A percentile compares a stretch with the other conserved stretches of the same genome.
These are phyloP conservation scores for Nicotiana rustica DNA, from an alignment of 305 asterid genomes.

Conservation along the genomic window DNA sequence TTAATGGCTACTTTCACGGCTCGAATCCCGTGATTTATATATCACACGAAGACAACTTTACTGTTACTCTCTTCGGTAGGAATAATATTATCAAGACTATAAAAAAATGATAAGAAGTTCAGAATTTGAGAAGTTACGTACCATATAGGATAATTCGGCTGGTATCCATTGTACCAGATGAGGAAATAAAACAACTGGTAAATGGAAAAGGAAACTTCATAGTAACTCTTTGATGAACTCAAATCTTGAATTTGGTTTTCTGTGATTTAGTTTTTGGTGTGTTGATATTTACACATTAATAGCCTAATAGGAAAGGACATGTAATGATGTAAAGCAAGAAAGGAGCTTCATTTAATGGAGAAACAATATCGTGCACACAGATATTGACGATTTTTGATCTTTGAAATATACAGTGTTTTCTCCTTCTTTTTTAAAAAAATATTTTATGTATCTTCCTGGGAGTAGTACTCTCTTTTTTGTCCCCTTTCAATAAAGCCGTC, in stretches of 20 bases:
- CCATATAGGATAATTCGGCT: slow-evolving; percentile 24
- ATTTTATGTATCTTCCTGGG: neutral
- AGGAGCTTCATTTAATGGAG: slow-evolving; percentile 15
- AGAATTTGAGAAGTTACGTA: slow-evolving; percentile 10
- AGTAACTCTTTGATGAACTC: neutral
- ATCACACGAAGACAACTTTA: too few relatives aligned
- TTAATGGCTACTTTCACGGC: too few relatives aligned
- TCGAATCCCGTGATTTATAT: too few relatives aligned
- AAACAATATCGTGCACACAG: neutral
- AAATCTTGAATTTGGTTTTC: neutral
- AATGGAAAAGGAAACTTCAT: slow-evolving; percentile 42
- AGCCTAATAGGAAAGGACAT: neutral
- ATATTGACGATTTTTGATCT: neutral
- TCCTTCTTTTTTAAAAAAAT: neutral
- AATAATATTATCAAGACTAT: too few relatives aligned
- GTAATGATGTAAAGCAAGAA: neutral
- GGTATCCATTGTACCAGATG: neutral
- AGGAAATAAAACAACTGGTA: slow-evolving; percentile 36
- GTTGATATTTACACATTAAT: neutral
- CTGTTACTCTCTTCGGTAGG: too few relatives aligned
- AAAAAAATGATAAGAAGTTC: neutral
- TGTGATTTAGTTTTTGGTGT: neutral
- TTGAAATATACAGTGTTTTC: neutral
- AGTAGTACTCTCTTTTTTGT: neutral
- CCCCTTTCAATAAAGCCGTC: neutral